phyloP scores from a whole-genome alignment of 768 basidiomycete species.

The Amyloporia xantha region DNA sequence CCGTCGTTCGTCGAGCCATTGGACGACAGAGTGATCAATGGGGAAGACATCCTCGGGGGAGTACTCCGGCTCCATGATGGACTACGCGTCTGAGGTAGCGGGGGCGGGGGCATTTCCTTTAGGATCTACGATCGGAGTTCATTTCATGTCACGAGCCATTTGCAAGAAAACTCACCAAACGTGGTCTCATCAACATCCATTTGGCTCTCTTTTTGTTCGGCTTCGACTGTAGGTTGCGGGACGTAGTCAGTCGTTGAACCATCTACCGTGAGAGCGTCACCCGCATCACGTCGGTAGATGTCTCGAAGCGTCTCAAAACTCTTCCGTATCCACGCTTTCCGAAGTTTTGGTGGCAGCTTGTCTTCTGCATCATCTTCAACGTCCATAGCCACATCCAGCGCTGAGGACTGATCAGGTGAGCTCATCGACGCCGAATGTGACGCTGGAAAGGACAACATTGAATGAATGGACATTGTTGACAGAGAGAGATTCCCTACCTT shows the following conservation, averaged over 20 bases:
- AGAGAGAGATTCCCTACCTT: too few relatives aligned
- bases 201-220: not conserved
- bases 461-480: too few relatives aligned
- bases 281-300: not conserved
- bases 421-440: too few relatives aligned
- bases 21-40: too few relatives aligned
- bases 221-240: too few relatives aligned
- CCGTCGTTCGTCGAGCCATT: conserved; percentile 7
- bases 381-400: conserved; percentile 9
- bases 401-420: too few relatives aligned
- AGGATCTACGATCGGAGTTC: conserved; percentile 22
- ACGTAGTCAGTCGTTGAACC: too few relatives aligned
- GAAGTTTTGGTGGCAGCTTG: conserved; percentile 57
- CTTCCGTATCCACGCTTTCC: conserved; percentile 37
- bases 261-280: not conserved
- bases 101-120: conserved; percentile 46
- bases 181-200: conserved; percentile 12
- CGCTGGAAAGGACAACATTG: too few relatives aligned
- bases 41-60: too few relatives aligned
- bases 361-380: conserved; percentile 20
- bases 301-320: conserved; percentile 18
- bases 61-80: too few relatives aligned
- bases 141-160: not conserved
- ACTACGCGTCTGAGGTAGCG: too few relatives aligned
- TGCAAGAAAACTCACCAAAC: conserved; percentile 9